Evolutionary conservation across 352 stramenopile species (phyloP).

Genomic region (Globisporangium irregulare): DNA sequence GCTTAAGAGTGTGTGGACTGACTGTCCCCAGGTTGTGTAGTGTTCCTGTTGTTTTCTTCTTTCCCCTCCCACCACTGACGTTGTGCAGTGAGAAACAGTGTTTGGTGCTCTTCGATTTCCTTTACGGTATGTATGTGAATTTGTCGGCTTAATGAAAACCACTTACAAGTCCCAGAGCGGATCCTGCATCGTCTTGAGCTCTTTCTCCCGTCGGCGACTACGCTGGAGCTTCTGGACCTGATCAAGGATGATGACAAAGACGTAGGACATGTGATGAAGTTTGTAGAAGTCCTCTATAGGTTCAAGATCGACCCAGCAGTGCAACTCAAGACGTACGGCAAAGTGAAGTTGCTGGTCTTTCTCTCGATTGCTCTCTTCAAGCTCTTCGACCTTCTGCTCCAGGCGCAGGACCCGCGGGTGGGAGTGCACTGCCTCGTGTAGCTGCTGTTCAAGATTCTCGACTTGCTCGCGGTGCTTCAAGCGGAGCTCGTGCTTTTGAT

Average conservation of each 20-base stretch:
- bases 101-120: not conserved
- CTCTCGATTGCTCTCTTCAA: constrained; percentile 40
- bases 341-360: constrained; percentile 67
- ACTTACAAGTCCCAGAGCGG: constrained; percentile 56
- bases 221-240: constrained; percentile 74
- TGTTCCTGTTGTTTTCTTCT: not conserved
- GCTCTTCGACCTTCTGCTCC: constrained; percentile 32
- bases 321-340: constrained; percentile 24
- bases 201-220: constrained; percentile 64
- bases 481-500: constrained; percentile 48
- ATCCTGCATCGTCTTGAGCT: constrained; percentile 62
- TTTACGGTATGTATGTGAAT: not conserved
- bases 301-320: not conserved
- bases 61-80: not conserved
- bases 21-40: not conserved
- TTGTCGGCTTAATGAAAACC: not conserved
- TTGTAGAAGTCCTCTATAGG: not conserved
- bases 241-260: not conserved
- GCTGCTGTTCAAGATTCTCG: constrained; percentile 34
- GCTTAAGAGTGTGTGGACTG: not conserved
- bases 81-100: not conserved
- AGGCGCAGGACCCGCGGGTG: constrained; percentile 52
- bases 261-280: not conserved
- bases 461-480: constrained; percentile 47
- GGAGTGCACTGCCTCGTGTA: constrained; percentile 40